Base-by-base conservation (phyloP, 768 basidiomycete genomes). In the Mycena crocata region DNA sequence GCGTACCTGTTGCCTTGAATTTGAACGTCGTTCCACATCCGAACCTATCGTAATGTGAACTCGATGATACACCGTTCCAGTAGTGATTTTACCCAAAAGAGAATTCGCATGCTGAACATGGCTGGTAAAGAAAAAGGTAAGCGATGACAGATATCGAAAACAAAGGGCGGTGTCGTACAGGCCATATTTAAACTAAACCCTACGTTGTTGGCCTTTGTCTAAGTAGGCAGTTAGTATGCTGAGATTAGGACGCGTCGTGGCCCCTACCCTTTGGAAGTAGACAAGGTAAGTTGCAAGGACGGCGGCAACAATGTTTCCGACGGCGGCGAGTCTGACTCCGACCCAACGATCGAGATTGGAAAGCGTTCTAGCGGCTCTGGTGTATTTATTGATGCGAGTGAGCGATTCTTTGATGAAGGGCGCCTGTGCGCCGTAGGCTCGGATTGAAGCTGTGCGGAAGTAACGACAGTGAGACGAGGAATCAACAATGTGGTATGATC, bases 401-500 rank as follows among this genome's bases (percentile, higher is more conserved):
- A 80, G 70, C 14, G 82, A 78, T 63, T 83, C 75, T 64, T 40
- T 35, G 62, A 70, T 78, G 77, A 77, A 85, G 12, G 73, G 64
- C 14, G 73, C 75, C 71, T 86, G 80, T 12, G 85, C 84, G 2
- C 82, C 82, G 65, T 85, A 88, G 1, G 86, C 86, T 14, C 86
- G 76, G 59, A 88, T 85, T 6, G 84, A 75, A 34, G 66, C 73
- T 74, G n/a, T 28, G 26, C 26, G 12, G 26, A 60, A 15, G 28
- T 15, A n/a, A 45, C 6, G 12, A 31, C 5, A 8, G 1, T 32
- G 5, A 45, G 37, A 23, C 7, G 37, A 12, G 23, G 50, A 23
- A n/a, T 12, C 12, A 23, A 35, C 28, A 37, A 30, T 34, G 23
- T 24, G 7, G 39, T 19, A 28, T 7, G 62, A 79, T 62, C 78